phyloP scores from a whole-genome alignment of 495 filamentous ascomycete genomes.

The Aspergillus sparsus region DNA sequence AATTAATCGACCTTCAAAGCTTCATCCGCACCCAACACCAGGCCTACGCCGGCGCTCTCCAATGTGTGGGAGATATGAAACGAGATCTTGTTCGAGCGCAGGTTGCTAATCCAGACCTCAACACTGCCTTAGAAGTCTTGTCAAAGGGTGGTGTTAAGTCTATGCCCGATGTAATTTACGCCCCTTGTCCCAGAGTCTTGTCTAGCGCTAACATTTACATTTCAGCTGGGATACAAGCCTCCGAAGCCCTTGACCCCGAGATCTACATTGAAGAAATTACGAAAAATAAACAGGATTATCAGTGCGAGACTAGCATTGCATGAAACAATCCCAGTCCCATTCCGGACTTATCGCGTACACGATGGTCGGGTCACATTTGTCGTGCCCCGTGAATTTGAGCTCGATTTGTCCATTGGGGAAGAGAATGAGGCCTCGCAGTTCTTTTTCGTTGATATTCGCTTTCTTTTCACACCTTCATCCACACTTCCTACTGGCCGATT shows the following conservation, averaged over 20 bases:
- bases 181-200: conserved; percentile 6
- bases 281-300: conserved; percentile 80
- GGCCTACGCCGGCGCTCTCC: conserved; percentile 56
- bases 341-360: conserved; percentile 70
- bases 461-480: conserved; percentile 71
- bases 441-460: conserved; percentile 89
- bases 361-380: conserved; percentile 84
- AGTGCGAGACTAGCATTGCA: conserved; percentile 77
- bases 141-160: conserved; percentile 70
- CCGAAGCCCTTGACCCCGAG: conserved; percentile 66
- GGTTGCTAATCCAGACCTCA: conserved; percentile 84
- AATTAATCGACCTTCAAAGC: conserved; percentile 77
- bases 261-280: conserved; percentile 65
- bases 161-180: conserved; percentile 69
- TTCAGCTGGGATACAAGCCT: conserved; percentile 74
- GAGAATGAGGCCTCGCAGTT: conserved; percentile 79
- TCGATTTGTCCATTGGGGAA: conserved; percentile 83
- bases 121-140: conserved; percentile 82
- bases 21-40: conserved; percentile 65
- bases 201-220: conserved; percentile 28
- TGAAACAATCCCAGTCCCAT: conserved; percentile 68
- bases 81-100: conserved; percentile 60
- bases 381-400: conserved; percentile 83
- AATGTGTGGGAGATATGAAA: conserved; percentile 68
- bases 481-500: conserved; percentile 59